phyloP scores from a whole-genome alignment of 192 early-diverging fungal species.

The Coemansia sp. region DNA sequence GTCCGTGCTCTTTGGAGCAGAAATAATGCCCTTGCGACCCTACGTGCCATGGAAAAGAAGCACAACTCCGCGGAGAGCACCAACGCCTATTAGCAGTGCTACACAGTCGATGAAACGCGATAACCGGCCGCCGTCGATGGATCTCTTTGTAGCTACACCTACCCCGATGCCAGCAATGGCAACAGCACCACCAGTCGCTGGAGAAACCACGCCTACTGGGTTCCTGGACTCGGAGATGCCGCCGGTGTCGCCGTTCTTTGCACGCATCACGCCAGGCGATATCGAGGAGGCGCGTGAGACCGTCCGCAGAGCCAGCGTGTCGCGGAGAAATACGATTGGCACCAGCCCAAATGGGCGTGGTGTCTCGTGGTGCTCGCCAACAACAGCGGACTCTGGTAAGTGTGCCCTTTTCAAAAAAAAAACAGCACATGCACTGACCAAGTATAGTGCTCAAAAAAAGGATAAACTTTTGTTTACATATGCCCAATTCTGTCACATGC shows the following conservation, averaged over 20 bases:
- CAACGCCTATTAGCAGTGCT: background rate
- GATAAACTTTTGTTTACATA: conserved; percentile 7
- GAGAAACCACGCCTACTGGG: background rate
- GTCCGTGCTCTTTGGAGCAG: conserved; percentile 20
- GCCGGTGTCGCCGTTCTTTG: conserved; percentile 47
- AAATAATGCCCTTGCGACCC: conserved; percentile 1
- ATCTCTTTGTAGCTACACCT: background rate
- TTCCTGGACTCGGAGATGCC: conserved; percentile 43
- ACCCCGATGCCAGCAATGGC: background rate
- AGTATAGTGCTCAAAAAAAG: background rate
- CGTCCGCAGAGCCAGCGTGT: conserved; percentile 21
- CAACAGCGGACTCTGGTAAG: conserved; percentile 14
- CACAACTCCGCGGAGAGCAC: background rate
- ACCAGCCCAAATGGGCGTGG: background rate
- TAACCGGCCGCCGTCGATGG: conserved; percentile 2
- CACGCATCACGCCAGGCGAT: conserved; percentile 23
- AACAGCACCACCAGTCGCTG: background rate
- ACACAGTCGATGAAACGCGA: background rate
- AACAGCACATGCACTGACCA: too few relatives aligned
- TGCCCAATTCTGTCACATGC: too few relatives aligned
- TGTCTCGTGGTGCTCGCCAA: conserved; percentile 6
- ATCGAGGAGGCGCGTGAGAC: conserved; percentile 28
- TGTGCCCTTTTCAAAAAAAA: background rate
- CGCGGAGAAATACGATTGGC: conserved; percentile 16
- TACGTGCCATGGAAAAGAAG: background rate